A percentile compares a stretch with the other conserved stretches of the same genome.
Conservation (phyloP, 129 eudicot species). For the Centella asiatica region DNA sequence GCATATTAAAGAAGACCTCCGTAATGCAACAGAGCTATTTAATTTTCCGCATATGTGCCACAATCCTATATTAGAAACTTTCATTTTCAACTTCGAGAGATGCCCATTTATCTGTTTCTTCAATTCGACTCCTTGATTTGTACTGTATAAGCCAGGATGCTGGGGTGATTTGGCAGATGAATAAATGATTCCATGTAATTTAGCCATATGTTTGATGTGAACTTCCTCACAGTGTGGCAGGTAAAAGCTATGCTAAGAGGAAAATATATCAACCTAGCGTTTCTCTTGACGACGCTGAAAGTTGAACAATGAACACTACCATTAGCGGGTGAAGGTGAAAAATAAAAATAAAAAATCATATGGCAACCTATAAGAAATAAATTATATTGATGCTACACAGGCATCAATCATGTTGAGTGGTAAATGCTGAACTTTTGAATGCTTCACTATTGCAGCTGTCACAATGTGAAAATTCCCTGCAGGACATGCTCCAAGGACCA, state of each 20-base stretch:
- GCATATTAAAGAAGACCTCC: slow-evolving; percentile 41
- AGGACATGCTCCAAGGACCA: not conserved
- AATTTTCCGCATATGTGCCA: slow-evolving; percentile 22
- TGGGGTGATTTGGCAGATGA: slow-evolving; percentile 55
- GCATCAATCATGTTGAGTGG: too few species aligned
- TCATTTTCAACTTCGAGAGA: slow-evolving; percentile 30
- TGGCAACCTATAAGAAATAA: not conserved
- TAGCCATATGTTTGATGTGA: slow-evolving; percentile 35
- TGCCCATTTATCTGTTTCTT: slow-evolving; percentile 31
- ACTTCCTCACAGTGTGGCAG: slow-evolving; percentile 15
- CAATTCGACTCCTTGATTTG: slow-evolving; percentile 32
- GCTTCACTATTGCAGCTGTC: not conserved
- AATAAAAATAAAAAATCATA: not conserved
- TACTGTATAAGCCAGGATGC: slow-evolving; percentile 36
- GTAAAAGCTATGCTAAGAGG: slow-evolving; percentile 14
- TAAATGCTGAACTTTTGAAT: not conserved
- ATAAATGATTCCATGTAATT: slow-evolving; percentile 52
- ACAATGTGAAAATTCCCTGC: not conserved
- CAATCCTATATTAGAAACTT: slow-evolving; percentile 24
- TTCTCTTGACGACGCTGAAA: slow-evolving; percentile 16
- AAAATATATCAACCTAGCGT: slow-evolving; percentile 13
- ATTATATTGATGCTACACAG: not conserved
- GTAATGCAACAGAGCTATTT: slow-evolving; percentile 10
- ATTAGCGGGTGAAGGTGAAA: not conserved
- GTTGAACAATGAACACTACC: slow-evolving; percentile 3